Percentiles rank a stretch among this genome's conserved stretches.
Evolutionary conservation across 176 grass and related monocot genomes (phyloP).

Genomic region (Phyllostachys edulis): DNA sequence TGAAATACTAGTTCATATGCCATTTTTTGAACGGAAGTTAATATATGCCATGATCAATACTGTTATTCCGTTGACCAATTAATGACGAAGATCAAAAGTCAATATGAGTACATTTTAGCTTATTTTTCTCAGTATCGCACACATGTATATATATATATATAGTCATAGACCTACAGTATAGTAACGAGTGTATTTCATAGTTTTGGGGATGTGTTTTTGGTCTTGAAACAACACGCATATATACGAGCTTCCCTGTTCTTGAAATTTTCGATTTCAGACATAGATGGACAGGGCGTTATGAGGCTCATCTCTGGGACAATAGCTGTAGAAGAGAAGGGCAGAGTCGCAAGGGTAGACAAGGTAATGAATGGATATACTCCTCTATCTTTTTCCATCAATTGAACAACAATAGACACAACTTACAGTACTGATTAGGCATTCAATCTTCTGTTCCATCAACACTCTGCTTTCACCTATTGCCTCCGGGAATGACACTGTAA

Average conservation of each 20-base stretch:
- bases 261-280: conserved; percentile 37
- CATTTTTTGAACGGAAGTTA: background rate
- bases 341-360: conserved; percentile 71
- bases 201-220: background rate
- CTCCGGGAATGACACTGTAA: conserved; percentile 21
- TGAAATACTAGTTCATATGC: background rate
- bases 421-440: conserved; percentile 24
- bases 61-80: background rate
- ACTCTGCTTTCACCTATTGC: background rate
- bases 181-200: background rate
- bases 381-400: background rate
- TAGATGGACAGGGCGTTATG: conserved; percentile 76
- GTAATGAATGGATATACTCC: conserved; percentile 30
- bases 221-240: background rate
- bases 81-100: background rate
- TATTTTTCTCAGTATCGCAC: background rate
- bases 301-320: conserved; percentile 81
- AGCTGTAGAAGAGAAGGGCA: conserved; percentile 78
- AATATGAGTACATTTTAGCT: background rate
- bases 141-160: too few species aligned
- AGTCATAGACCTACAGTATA: background rate
- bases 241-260: conserved; percentile 1
- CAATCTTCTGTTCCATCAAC: background rate
- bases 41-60: background rate
- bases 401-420: background rate